A percentile compares a stretch with the other conserved stretches of the same genome.
Conservation (phyloP, 2,329 filamentous ascomycete genomes). For the Neocucurbitaria cava region DNA sequence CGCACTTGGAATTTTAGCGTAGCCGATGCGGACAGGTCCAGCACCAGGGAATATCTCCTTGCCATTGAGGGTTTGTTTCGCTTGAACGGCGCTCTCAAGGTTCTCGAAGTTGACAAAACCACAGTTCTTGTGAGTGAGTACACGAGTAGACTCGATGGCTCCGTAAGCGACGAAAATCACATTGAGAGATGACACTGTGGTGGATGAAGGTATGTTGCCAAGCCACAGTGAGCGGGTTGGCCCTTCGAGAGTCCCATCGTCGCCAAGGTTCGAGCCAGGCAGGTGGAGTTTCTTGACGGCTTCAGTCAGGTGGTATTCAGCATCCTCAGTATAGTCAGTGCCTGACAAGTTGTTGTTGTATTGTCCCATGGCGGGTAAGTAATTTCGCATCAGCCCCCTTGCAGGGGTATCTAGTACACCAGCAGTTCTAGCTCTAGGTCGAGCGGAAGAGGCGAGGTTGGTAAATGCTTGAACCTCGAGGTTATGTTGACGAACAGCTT, state of each 20-base stretch:
- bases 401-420: constrained; percentile 84
- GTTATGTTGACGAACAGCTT: constrained; percentile 88
- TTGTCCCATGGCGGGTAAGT: constrained; percentile 66
- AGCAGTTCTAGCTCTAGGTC: constrained; percentile 88
- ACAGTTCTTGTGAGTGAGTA: constrained; percentile 98
- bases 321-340: constrained; percentile 77
- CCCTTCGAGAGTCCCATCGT: constrained; percentile 83
- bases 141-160: constrained; percentile 86
- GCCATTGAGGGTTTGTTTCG: constrained; percentile 86
- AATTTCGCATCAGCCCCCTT: constrained; percentile 69
- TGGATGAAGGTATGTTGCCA: constrained; percentile 95
- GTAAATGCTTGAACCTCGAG: constrained; percentile 91
- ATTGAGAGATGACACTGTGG: constrained; percentile 90
- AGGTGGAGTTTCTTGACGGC: constrained; percentile 76
- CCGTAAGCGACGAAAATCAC: constrained; percentile 97
- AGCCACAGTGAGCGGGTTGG: constrained; percentile 96
- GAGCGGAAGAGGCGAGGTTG: constrained; percentile 78
- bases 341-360: constrained; percentile 75
- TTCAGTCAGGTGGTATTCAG: constrained; percentile 80
- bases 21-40: constrained; percentile 93
- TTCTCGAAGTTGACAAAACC: constrained; percentile 98
- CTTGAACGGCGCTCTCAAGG: constrained; percentile 87
- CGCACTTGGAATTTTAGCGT: constrained; percentile 91
- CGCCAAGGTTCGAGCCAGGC: constrained; percentile 68
- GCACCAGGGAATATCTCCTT: constrained; percentile 98